phyloP scores from a whole-genome alignment of 192 early-diverging fungal genomes.

The Radiomyces spectabilis region DNA sequence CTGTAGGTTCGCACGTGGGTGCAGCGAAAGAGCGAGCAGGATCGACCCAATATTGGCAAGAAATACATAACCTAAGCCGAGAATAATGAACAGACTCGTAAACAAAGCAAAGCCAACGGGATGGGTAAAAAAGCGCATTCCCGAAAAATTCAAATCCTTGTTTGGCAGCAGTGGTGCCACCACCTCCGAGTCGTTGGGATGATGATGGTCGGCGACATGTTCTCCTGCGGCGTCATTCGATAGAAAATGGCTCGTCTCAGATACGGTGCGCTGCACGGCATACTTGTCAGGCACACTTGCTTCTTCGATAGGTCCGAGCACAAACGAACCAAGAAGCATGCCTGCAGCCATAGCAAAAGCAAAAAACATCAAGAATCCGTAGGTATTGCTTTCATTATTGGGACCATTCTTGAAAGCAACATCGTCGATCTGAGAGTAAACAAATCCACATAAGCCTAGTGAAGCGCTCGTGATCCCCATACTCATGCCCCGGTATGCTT shows the following conservation, averaged over 20 bases:
- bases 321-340: slow-evolving; percentile 13
- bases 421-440: slow-evolving; percentile 23
- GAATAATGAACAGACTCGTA: slow-evolving; percentile 11
- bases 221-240: no score
- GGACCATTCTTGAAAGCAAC: slow-evolving; percentile 1
- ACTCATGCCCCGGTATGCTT: slow-evolving; percentile 14
- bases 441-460: slow-evolving; percentile 13
- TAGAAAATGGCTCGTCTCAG: no score
- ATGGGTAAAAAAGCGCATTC: slow-evolving; percentile 7
- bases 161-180: not conserved
- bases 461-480: slow-evolving; percentile 19
- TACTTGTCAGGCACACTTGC: no score
- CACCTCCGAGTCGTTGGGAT: not conserved
- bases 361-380: slow-evolving; percentile 18
- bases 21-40: not conserved
- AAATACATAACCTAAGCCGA: slow-evolving; percentile 22
- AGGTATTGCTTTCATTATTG: slow-evolving; percentile 7
- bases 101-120: slow-evolving; percentile 17
- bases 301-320: slow-evolving; percentile 8
- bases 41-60: slow-evolving; percentile 18
- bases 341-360: slow-evolving; percentile 6
- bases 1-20: no score
- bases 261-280: no score
- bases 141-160: not conserved
- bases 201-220: not conserved